Evolutionary conservation across 1,284 basidiomycete species (phyloP).

Genomic region (Ustilago bromivora): DNA sequence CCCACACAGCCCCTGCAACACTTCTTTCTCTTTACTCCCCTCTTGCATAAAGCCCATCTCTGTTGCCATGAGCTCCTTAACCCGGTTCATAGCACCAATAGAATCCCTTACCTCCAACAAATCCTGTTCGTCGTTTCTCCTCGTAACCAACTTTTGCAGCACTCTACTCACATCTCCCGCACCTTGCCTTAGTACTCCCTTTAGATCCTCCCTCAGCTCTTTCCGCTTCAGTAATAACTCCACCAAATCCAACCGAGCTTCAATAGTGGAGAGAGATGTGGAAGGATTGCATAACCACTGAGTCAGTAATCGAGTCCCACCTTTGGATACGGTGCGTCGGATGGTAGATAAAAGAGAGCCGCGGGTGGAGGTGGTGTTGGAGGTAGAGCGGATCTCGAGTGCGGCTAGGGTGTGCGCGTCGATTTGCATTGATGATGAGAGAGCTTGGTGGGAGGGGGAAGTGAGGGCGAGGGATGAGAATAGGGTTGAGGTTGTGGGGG

Average conservation of each 20-base stretch:
- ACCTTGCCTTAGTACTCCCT: constrained; percentile 36
- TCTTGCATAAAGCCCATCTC: constrained; percentile 16
- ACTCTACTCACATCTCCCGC: constrained; percentile 62
- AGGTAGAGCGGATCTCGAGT: constrained; percentile 58
- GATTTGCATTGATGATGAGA: constrained; percentile 57
- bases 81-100: constrained; percentile 36
- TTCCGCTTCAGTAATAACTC: constrained; percentile 41
- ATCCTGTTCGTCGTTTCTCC: constrained; percentile 65
- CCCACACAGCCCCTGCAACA: constrained; percentile 14
- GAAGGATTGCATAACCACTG: constrained; percentile 65
- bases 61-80: constrained; percentile 21
- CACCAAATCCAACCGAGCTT: constrained; percentile 57
- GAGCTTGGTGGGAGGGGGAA: constrained; percentile 16
- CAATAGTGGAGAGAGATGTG: constrained; percentile 52
- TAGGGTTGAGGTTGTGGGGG: constrained; percentile 24
- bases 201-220: constrained; percentile 58
- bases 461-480: constrained; percentile 24
- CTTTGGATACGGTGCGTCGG: constrained; percentile 64
- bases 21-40: background rate
- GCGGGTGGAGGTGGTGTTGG: constrained; percentile 51
- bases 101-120: constrained; percentile 65
- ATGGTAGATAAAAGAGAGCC: constrained; percentile 61
- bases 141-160: constrained; percentile 60
- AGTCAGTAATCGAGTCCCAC: constrained; percentile 60
- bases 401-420: constrained; percentile 66